Evolutionary conservation across 352 stramenopile genomes (phyloP), one percentile per base, ranked within the genome.

Genomic region (Hyphochytrium catenoides): DNA sequence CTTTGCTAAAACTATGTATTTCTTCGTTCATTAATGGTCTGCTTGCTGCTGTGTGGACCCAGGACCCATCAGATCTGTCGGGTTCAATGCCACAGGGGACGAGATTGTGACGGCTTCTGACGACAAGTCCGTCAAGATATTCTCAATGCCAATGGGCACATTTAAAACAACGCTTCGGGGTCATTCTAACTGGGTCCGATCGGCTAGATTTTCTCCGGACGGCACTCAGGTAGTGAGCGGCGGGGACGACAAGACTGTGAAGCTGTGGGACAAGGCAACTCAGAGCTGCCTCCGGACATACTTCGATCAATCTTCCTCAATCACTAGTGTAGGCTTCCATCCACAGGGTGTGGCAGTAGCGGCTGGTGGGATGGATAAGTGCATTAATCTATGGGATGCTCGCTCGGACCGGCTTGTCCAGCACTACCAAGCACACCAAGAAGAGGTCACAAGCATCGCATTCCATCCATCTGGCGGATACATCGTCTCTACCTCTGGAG

Each of bases 91-190:
- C 22, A 75, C 76, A 17, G 57, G 52, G 20, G 48, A 57, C 19
- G 51, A 79, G 43, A 48, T 94, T 7, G 47, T 93, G 24, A 92
- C 77, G 4, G 69, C 61, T 17, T 86, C 72, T 15, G 76, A 93
- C 48, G 81, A 94, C 48, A 90, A 90, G 59, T 81, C 66, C 12
- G 57, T 87, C 39, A 94, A 94, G 46, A 42, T 93, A 15, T 86
- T 65, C 62, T 47, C 62, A 26, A 43, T 92, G 24, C 72, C 77
- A 3, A 63, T 54, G 6, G 43, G 69, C 6, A 67, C 74, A 27
- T 91, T 92, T 46, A 47, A 74, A 28, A 88, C 70, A 44, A 81
- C 68, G 27, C 51, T 87, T 12, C 73, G 59, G 1, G 78, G 78
- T 14, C 79, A 93, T 49, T 76, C 52, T 39, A 91, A 93, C 47